Evolutionary conservation across 257 asterid species (phyloP).

Genomic region (Solanum pinnatisectum): DNA sequence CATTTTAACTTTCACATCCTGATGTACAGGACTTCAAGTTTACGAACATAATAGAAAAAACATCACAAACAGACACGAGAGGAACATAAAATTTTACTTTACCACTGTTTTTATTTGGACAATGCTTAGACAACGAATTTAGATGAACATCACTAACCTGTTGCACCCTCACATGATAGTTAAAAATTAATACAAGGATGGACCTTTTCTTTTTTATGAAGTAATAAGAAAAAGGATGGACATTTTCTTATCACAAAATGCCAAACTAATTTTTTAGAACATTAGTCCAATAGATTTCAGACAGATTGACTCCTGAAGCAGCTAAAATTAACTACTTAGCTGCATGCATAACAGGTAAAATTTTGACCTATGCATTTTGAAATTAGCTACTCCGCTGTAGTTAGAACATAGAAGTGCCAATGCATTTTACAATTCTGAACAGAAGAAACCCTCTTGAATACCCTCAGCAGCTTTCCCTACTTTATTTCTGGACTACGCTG

Average conservation of each 20-base stretch:
- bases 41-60: background rate
- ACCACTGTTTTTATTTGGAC: background rate
- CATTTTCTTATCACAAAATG: background rate
- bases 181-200: background rate
- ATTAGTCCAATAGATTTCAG: background rate
- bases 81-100: background rate
- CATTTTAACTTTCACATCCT: conserved; percentile 1
- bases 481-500: background rate
- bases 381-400: background rate
- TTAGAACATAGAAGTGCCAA: background rate
- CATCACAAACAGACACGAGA: background rate
- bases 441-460: background rate
- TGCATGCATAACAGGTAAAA: background rate
- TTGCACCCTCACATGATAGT: background rate
- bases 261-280: background rate
- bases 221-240: background rate
- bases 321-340: background rate
- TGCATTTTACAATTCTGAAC: background rate
- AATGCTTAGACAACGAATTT: background rate
- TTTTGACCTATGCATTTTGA: background rate
- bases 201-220: background rate
- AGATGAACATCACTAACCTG: background rate
- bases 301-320: background rate
- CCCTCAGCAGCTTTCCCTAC: background rate
- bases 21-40: background rate